Conservation (phyloP, 1,139 yeast species). For the Magnusiomyces tetraspermus region DNA sequence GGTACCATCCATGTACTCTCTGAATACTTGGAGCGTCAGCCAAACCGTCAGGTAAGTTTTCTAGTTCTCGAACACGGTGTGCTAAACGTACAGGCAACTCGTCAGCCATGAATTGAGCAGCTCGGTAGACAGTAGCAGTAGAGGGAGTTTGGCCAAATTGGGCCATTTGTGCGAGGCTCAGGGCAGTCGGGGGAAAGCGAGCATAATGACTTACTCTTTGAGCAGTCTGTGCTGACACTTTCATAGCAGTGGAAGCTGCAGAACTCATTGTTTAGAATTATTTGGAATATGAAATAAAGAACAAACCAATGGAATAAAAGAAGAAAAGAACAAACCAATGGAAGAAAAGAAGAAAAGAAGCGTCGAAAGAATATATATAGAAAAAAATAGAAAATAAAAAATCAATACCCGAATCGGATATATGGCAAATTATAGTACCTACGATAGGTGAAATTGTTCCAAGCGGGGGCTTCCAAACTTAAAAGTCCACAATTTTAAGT, state of each 20-base stretch:
- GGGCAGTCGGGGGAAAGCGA: conserved; percentile 70
- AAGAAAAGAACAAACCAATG: neutral
- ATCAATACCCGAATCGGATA: no score
- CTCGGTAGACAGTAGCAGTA: conserved; percentile 71
- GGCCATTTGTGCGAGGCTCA: conserved; percentile 80
- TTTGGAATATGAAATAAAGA: neutral
- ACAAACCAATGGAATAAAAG: neutral
- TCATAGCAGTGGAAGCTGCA: neutral
- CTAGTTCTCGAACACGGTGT: conserved; percentile 76
- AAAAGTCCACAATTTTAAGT: no score
- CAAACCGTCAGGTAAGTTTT: conserved; percentile 67
- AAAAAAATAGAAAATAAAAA: no score
- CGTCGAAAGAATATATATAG: no score
- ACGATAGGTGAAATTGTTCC: no score
- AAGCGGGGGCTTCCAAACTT: no score
- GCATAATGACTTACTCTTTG: conserved; percentile 46
- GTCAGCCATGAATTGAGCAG: conserved; percentile 76
- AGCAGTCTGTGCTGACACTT: conserved; percentile 15
- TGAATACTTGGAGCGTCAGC: conserved; percentile 64
- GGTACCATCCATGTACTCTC: conserved; percentile 81
- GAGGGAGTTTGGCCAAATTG: conserved; percentile 74
- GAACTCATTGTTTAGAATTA: neutral
- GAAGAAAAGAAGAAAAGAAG: no score
- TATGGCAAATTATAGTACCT: no score
- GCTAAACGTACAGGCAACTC: conserved; percentile 85